Base-by-base conservation (phyloP, 371 early-diverging fungal genomes). In the Apophysomyces trapeziformis region DNA sequence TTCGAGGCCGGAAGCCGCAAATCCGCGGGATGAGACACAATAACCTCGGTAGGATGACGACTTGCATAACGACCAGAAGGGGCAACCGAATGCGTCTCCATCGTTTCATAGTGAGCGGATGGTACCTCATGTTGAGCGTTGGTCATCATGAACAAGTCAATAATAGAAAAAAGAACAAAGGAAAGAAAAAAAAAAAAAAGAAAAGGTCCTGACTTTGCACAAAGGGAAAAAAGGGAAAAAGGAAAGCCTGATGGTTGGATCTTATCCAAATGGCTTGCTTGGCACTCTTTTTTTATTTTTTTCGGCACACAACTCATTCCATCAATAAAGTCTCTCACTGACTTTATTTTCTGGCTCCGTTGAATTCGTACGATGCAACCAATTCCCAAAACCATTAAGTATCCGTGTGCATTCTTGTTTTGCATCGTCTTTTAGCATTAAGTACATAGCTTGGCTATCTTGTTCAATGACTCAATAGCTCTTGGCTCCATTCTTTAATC, bases 401-500 rank as follows among this genome's bases (percentile, higher is more conserved):
- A 26, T 26, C 32, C 32, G 32, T 26, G 32, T 26, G 3, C 32
- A 26, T 26, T 26, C 26, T 26, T 26, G 26, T 26, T 26, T 26
- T 26, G 26, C 26, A 26, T 26, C 32, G 32, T 26, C 32, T 3
- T 26, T 26, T 26, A 26, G 32, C 32, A 26, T 26, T 26, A 26
- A 26, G 16, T 45, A 45, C 46, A 16, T 45, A 5, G 8, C 16
- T 45, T 45, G 5, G n/a, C 14, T 45, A 45, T 7, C 46, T 7
- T 45, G 16, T 21, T 21, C 16, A 21, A 21, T 66, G 68, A 32
- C 73, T 73, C 43, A 83, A 74, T 62, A 83, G 61, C 4, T 78
- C 81, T 67, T 70, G 75, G 26, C 84, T 81, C 84, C 84, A 83
- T 38, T 76, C 78, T 57, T 70, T 70, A 57, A 83, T 75, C 11